Base-by-base conservation (phyloP, 2,329 filamentous ascomycete species). In the Drechslera avenae region DNA sequence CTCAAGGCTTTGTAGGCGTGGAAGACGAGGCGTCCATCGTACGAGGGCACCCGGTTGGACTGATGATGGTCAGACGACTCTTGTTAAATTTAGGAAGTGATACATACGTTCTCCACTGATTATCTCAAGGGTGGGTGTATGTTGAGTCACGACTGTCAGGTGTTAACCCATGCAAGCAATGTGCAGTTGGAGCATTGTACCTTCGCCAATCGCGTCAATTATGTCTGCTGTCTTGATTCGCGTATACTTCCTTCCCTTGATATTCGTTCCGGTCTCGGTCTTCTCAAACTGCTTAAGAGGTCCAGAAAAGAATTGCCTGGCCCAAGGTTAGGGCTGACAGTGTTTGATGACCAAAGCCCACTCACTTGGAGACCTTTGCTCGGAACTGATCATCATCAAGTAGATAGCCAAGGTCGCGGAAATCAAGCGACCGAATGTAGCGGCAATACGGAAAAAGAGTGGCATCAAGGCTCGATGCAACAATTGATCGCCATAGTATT, bases 381-480 rank as follows among this genome's bases (percentile, higher is more conserved):
- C 78, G 80, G 44, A 87, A 86, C 44, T 80, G 79, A 39, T 81
- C 76, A 49, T 86, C 82, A 8, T 82, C 78, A 2, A 90, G 76
- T 17, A 88, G 76, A 33, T 83, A 74, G 9, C 76, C 73, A 1
- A 90, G 76, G 63, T 87, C 83, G 45, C 83, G 77, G 8, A 90
- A 78, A 57, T 87, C 83, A 31, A 91, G 76, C 19, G 79, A 77
- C 48, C 81, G 83, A 47, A 90, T 82, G 70, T 88, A 89, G 31
- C 83, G 67, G 62, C 83, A 88, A 66, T 91, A 91, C 0, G 87
- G 86, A 55, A 85, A 87, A 14, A 83, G 74, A 0, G 87, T 89
- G 56, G 76, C 73, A 18, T 80, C 82, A 35, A 86, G 72, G 50
- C 84, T 84, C 7, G 87, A 90, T 6, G 85, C 75, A 50, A 88